phyloP scores from a whole-genome alignment of 2,329 filamentous ascomycete genomes.

The Cladosporium oxysporum region DNA sequence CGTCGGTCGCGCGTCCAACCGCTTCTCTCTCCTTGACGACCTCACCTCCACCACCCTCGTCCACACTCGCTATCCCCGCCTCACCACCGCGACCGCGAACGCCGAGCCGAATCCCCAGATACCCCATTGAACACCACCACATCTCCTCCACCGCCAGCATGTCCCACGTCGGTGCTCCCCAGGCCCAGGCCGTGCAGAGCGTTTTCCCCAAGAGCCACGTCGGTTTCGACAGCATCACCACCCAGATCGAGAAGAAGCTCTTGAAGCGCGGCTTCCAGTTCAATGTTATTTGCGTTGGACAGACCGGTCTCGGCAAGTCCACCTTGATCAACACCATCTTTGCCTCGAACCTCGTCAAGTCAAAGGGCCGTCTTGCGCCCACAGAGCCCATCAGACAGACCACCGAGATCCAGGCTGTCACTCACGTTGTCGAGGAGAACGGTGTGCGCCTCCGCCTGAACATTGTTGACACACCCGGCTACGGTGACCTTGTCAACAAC shows the following conservation, averaged over 20 bases:
- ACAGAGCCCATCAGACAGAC: slow-evolving; percentile 93
- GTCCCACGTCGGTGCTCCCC: slow-evolving; percentile 15
- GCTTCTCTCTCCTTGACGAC: not conserved
- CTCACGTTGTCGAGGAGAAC: slow-evolving; percentile 99
- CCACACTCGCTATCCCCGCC: slow-evolving; percentile 13
- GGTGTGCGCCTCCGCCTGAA: slow-evolving; percentile 95
- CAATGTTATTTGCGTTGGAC: slow-evolving; percentile 98
- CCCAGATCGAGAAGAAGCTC: slow-evolving; percentile 99
- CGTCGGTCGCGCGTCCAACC: not conserved
- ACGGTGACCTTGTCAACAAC: slow-evolving; percentile 99
- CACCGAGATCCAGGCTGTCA: slow-evolving; percentile 96
- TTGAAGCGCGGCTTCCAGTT: slow-evolving; percentile 99
- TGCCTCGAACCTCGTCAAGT: slow-evolving; percentile 98
- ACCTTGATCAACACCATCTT: slow-evolving; percentile 99
- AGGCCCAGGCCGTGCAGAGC: slow-evolving; percentile 48
- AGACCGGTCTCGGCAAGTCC: slow-evolving; percentile 98
- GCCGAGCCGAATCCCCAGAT: slow-evolving; percentile 14
- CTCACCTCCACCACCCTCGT: not conserved
- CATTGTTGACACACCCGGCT: slow-evolving; percentile 98
- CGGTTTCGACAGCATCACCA: slow-evolving; percentile 99
- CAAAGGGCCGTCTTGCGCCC: slow-evolving; percentile 90
- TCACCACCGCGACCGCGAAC: slow-evolving; percentile 17
- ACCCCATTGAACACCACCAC: slow-evolving; percentile 6
- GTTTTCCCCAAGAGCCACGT: slow-evolving; percentile 96
- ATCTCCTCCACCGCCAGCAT: not conserved